These are phyloP conservation scores for Stenocarpella maydis DNA, from an alignment of 2,329 filamentous ascomycete species.

Conservation along the genomic window DNA sequence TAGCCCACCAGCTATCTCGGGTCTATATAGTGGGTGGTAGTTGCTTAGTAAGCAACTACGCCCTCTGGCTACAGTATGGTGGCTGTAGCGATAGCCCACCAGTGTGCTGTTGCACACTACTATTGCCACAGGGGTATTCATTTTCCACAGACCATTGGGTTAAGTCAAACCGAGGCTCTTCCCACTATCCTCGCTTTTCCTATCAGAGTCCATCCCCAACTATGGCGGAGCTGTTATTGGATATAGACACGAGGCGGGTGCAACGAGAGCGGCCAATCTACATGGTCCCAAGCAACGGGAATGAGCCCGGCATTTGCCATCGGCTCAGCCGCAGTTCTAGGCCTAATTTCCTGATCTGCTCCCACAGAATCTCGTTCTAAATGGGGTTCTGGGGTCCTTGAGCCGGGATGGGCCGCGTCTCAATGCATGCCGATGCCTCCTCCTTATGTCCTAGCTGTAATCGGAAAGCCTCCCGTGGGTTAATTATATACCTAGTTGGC, in stretches of 20 bases:
- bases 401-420: background rate
- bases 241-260: background rate
- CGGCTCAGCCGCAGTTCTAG: constrained; percentile 15
- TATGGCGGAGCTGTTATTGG: constrained; percentile 4
- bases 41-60: too few relatives aligned
- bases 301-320: constrained; percentile 10
- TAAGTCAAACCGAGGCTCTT: constrained; percentile 5
- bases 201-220: too few relatives aligned
- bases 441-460: background rate
- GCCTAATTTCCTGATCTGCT: background rate
- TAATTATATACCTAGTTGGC: background rate
- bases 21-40: too few relatives aligned
- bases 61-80: too few relatives aligned
- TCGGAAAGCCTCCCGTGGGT: background rate
- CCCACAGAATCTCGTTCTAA: background rate
- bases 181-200: background rate
- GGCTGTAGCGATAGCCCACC: too few relatives aligned
- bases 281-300: too few relatives aligned
- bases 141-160: too few relatives aligned
- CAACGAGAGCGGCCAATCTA: background rate
- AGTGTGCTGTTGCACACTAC: too few relatives aligned
- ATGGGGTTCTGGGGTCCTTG: constrained; percentile 1
- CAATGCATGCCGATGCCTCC: background rate
- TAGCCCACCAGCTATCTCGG: too few relatives aligned
- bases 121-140: too few relatives aligned